These are phyloP conservation scores for Sordariomycetes sp. DNA, from an alignment of 2,329 filamentous ascomycete species.

Conservation along the genomic window DNA sequence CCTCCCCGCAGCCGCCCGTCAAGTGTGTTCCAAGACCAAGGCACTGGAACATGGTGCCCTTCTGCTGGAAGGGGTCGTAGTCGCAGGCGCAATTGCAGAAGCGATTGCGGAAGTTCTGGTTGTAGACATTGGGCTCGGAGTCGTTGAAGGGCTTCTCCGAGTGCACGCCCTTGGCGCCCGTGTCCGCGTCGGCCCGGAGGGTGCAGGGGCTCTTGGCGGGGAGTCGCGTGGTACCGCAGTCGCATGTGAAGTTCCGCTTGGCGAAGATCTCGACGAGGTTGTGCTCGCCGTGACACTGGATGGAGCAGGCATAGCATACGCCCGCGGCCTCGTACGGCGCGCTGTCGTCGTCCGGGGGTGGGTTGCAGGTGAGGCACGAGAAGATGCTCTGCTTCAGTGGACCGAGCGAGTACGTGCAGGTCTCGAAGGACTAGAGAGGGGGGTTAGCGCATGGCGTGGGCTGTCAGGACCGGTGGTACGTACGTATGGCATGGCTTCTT, in stretches of 20 bases:
- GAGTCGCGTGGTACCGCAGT: slow-evolving; percentile 83
- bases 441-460: slow-evolving; percentile 10
- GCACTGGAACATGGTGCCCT: slow-evolving; percentile 98
- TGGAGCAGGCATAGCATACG: slow-evolving; percentile 93
- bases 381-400: slow-evolving; percentile 81
- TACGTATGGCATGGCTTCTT: slow-evolving; percentile 89
- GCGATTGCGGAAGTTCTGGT: slow-evolving; percentile 86
- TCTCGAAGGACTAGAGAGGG: background rate
- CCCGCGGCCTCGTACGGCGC: slow-evolving; percentile 60
- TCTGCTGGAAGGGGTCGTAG: slow-evolving; percentile 82
- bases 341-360: slow-evolving; percentile 52
- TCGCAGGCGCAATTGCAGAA: slow-evolving; percentile 87
- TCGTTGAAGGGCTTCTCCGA: slow-evolving; percentile 52
- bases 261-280: slow-evolving; percentile 89
- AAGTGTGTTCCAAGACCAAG: slow-evolving; percentile 71
- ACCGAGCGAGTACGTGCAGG: slow-evolving; percentile 74
- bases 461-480: slow-evolving; percentile 15
- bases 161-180: slow-evolving; percentile 64
- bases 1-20: slow-evolving; percentile 84
- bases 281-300: slow-evolving; percentile 94
- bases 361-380: slow-evolving; percentile 88
- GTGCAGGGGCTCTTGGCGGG: slow-evolving; percentile 61
- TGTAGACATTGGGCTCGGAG: slow-evolving; percentile 71
- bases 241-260: slow-evolving; percentile 92
- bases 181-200: slow-evolving; percentile 61